These are phyloP conservation scores for Penicillium crystallinum DNA, from an alignment of 495 filamentous ascomycete genomes.

Conservation along the genomic window DNA sequence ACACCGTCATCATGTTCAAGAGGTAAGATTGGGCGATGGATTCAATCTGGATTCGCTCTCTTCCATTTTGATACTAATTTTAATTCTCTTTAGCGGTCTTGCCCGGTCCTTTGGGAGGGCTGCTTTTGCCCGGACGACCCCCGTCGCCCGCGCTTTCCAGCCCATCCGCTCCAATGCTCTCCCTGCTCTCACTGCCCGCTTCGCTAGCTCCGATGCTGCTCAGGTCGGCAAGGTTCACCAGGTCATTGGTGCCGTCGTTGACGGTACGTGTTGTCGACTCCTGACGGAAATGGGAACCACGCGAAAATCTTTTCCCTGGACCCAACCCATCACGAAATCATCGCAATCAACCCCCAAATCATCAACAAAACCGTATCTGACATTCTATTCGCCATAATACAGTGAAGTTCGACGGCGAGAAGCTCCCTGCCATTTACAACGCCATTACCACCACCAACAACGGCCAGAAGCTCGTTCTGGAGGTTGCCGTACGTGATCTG, in stretches of 20 bases:
- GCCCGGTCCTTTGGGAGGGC: conserved; percentile 73
- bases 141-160: conserved; percentile 61
- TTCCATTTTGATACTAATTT: conserved; percentile 39
- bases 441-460: conserved; percentile 86
- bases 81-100: conserved; percentile 57
- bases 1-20: conserved; percentile 77
- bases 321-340: conserved; percentile 32
- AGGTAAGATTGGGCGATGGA: conserved; percentile 58
- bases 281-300: conserved; percentile 24
- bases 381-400: conserved; percentile 24
- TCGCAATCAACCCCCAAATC: conserved; percentile 32
- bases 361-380: conserved; percentile 37
- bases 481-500: conserved; percentile 79
- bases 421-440: conserved; percentile 96
- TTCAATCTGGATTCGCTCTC: conserved; percentile 27
- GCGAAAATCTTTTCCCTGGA: conserved; percentile 46
- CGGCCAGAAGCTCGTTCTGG: conserved; percentile 91
- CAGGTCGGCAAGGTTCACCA: conserved; percentile 82
- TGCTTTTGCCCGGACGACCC: conserved; percentile 66
- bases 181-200: conserved; percentile 60
- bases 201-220: conserved; percentile 61
- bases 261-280: conserved; percentile 49
- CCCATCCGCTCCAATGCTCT: conserved; percentile 54
- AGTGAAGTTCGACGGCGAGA: conserved; percentile 94
- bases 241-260: conserved; percentile 68